Evolutionary conservation across 257 asterid genomes (phyloP).

Genomic region (Solanum paucissectum): DNA sequence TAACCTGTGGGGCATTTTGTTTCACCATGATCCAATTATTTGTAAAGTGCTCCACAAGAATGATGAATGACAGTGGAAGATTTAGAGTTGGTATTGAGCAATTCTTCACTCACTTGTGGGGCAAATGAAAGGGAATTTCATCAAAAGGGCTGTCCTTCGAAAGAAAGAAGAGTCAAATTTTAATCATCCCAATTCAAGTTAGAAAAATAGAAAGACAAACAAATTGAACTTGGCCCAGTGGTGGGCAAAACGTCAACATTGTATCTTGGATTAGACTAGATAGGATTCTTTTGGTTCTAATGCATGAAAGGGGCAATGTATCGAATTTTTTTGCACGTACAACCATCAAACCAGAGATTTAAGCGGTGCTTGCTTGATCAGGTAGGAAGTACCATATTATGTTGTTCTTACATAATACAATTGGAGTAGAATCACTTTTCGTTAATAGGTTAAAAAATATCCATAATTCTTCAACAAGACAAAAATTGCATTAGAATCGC

Average conservation of each 20-base stretch:
- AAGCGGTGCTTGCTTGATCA: neutral
- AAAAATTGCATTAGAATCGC: neutral
- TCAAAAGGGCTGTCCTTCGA: neutral
- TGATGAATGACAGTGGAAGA: neutral
- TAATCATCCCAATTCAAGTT: neutral
- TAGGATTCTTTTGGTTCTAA: neutral
- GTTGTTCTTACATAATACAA: neutral
- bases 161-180: neutral
- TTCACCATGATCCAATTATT: neutral
- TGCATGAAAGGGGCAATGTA: neutral
- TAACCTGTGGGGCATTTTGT: neutral
- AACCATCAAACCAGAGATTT: neutral
- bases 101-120: neutral
- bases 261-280: neutral
- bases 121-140: neutral
- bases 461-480: neutral
- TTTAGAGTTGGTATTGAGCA: neutral
- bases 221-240: neutral
- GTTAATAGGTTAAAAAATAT: neutral
- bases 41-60: neutral
- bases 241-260: neutral
- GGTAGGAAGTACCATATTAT: neutral
- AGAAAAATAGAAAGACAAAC: neutral
- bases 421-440: neutral
- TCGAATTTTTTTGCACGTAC: neutral